Conservation (phyloP, 768 basidiomycete species). For the Sporobolomyces phaffii region DNA sequence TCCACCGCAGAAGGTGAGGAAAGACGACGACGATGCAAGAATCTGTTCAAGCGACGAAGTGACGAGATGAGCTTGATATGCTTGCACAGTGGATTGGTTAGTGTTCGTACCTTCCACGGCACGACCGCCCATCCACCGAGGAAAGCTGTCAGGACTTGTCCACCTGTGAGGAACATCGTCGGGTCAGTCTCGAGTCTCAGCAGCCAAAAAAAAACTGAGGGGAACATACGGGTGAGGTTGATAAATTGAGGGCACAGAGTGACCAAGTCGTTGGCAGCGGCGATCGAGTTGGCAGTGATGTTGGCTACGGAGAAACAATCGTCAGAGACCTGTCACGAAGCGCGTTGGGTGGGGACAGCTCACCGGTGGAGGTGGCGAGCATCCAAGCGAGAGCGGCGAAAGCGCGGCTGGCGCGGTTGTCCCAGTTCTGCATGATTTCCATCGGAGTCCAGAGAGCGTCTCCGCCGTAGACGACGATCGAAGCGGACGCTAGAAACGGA, state of each 20-base stretch:
- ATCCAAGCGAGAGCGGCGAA: slow-evolving; percentile 50
- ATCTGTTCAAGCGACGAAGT: slow-evolving; percentile 60
- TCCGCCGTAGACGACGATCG: slow-evolving; percentile 28
- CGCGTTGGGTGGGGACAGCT: too few relatives aligned
- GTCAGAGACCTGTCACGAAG: too few relatives aligned
- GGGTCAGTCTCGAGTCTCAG: slow-evolving; percentile 44
- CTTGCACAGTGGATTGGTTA: slow-evolving; percentile 55
- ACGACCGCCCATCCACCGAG: slow-evolving; percentile 64
- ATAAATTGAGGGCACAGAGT: slow-evolving; percentile 68
- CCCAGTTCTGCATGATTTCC: slow-evolving; percentile 53
- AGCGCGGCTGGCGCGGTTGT: slow-evolving; percentile 58
- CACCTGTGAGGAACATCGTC: neutral
- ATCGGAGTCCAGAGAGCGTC: slow-evolving; percentile 29
- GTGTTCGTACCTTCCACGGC: slow-evolving; percentile 7
- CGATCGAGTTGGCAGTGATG: slow-evolving; percentile 70
- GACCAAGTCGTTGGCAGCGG: slow-evolving; percentile 77
- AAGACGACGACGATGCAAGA: slow-evolving; percentile 50
- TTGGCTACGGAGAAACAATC: slow-evolving; percentile 53
- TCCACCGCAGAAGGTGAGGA: slow-evolving; percentile 30
- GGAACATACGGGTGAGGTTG: slow-evolving; percentile 66
- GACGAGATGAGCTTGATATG: neutral
- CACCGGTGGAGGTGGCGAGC: slow-evolving; percentile 21
- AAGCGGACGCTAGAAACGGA: slow-evolving; percentile 11
- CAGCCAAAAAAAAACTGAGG: slow-evolving; percentile 40
- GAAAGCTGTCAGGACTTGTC: slow-evolving; percentile 50